Base-by-base conservation (phyloP, 768 basidiomycete genomes). In the Mycena polygramma region DNA sequence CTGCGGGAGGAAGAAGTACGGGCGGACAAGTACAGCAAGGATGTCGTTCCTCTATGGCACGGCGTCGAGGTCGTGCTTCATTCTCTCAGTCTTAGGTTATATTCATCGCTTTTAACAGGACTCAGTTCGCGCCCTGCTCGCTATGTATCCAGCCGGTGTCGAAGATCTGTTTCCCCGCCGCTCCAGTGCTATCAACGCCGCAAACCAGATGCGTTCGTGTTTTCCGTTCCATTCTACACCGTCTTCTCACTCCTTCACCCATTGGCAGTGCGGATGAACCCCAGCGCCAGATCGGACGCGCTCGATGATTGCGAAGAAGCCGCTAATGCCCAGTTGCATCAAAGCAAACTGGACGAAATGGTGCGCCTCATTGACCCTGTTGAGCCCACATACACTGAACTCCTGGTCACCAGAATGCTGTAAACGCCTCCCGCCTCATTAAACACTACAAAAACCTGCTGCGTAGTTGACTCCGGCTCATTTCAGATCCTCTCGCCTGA, bases 191-290 rank as follows among this genome's bases (percentile, higher is more conserved):
- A 77, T 83, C 43, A 79, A 84, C 48, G 71, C 76, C 49, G 83
- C 82, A 37, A 83, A 81, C 65, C 77, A 79, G 67, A 82, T 81
- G 78, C 66, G 85, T 84, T 30, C 69, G 83, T 79, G 7, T 41
- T 15, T n/a, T 41, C 19, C 46, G 51, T 52, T 35, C 60, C 30
- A 26, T 39, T 45, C 41, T 37, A 54, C 7, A 64, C 52, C 46
- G 10, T 22, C 17, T 37, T 22, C 43, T 54, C 22, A 45, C 11
- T 45, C 36, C 48, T 68, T 49, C 49, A 4, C 46, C 26, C 10
- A 30, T 6, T 30, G 30, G n/a, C 71, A 85, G 80, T 82, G 46
- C 72, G 76, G 68, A 46, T 66, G 37, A 77, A 78, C 60, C 75
- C 75, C 39, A 46, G 62, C 26, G 66, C 68, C 59, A 80, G 84